Evolutionary conservation across 75 land plant genomes (phyloP), one percentile per base, ranked within the genome.

Genomic region (Picea sitchensis): DNA sequence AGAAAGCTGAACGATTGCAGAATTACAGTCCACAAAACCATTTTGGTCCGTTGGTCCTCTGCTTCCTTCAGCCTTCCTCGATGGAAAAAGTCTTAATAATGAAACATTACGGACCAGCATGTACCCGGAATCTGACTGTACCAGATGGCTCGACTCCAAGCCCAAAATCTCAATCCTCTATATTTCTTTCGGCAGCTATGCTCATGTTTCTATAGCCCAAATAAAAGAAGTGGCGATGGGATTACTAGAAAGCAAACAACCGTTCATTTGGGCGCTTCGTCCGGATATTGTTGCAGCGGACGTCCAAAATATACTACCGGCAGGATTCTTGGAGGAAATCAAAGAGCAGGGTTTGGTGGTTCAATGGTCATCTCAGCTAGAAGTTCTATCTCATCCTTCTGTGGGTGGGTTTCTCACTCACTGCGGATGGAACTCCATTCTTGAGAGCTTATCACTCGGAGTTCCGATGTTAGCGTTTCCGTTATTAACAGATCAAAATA

Each of bases 401-500:
- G 61, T 88, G 17, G 92, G 87, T 1, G 92, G 87, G 12, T 88
- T 91, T 61, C 77, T 88, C 13, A 86, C 85, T 6, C 92, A 91
- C 59, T 91, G 92, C 54, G 91, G 91, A 23, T 91, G 90, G 90
- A 91, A 91, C 74, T 91, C 92, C 14, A 81, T 84, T 20, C 51
- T 88, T 72, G 92, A 91, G 76, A 91, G 90, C 82, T 57, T 86
- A 4, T 80, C 85, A 83, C 61, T 86, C 65, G 81, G 78, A 2
- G 78, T 88, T 13, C 91, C 92, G 56, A 72, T 91, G 86, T 61
- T 91, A 14, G 84, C 87, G 57, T 88, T 67, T 68, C 92, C 92
- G 14, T 67, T 84, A 32, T 23, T 81, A 20, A 84, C 87, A 2
- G 91, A 91, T 64, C 92, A 91, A 69, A 73, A 79, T 64, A 71